A percentile compares a stretch with the other conserved stretches of the same genome.
phyloP scores from a whole-genome alignment of 257 asterid species.

The Fraxinus americana region DNA sequence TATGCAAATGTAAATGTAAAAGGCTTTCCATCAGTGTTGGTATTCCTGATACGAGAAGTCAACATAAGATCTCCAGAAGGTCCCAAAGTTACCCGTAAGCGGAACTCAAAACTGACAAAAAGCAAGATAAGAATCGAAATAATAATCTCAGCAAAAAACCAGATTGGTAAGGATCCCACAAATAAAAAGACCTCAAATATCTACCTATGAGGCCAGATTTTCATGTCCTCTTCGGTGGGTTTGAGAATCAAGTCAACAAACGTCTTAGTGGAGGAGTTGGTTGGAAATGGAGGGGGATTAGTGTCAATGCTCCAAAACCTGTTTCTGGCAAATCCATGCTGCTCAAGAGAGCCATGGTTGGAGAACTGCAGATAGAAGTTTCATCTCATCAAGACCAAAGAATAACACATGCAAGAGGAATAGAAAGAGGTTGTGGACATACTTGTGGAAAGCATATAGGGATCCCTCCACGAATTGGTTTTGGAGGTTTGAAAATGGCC shows the following conservation, averaged over 20 bases:
- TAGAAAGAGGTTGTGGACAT: constrained; percentile 32
- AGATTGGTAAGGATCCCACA: constrained; percentile 18
- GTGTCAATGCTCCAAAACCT: constrained; percentile 82
- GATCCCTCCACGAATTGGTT: constrained; percentile 97
- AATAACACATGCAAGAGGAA: constrained; percentile 21
- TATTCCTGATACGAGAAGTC: constrained; percentile 90
- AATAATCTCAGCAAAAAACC: constrained; percentile 10
- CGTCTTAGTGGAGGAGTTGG: constrained; percentile 58
- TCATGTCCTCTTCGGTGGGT: constrained; percentile 82
- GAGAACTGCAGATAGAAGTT: constrained; percentile 65
- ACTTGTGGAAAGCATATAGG: constrained; percentile 97
- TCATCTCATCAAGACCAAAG: constrained; percentile 24
- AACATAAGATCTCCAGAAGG: constrained; percentile 84
- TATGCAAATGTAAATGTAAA: constrained; percentile 89
- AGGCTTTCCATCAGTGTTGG: constrained; percentile 80
- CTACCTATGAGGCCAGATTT: constrained; percentile 86
- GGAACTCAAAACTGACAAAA: constrained; percentile 76
- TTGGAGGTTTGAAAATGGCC: constrained; percentile 82
- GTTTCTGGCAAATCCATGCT: constrained; percentile 94
- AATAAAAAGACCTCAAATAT: constrained; percentile 16
- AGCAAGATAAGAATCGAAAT: constrained; percentile 21
- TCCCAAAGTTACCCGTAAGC: constrained; percentile 78
- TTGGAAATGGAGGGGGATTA: constrained; percentile 74
- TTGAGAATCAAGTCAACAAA: constrained; percentile 81
- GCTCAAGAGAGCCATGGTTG: constrained; percentile 70